These are phyloP conservation scores for Blastobotrys mokoenaii DNA, from an alignment of 805 yeast species.

Conservation along the genomic window DNA sequence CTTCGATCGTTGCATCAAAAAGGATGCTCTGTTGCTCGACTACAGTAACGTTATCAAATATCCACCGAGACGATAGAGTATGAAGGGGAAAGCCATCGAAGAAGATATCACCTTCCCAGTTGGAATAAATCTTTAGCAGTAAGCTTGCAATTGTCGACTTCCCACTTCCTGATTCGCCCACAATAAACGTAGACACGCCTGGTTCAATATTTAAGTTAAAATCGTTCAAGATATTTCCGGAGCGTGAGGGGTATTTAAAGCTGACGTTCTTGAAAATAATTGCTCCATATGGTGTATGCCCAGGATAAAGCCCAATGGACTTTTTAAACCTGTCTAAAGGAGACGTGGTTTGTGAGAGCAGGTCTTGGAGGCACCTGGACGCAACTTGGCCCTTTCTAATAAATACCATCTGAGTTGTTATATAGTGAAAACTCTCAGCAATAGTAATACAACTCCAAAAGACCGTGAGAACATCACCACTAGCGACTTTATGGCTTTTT, in stretches of 20 bases:
- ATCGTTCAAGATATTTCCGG: conserved; percentile 38
- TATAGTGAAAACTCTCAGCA: conserved; percentile 49
- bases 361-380: conserved; percentile 38
- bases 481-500: conserved; percentile 36
- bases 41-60: conserved; percentile 55
- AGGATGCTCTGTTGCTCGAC: conserved; percentile 66
- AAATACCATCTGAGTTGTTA: conserved; percentile 49
- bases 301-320: conserved; percentile 23
- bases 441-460: conserved; percentile 72
- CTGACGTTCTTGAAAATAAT: conserved; percentile 1
- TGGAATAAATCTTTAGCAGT: conserved; percentile 49
- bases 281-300: neutral
- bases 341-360: conserved; percentile 26
- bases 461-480: conserved; percentile 70
- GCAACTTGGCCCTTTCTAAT: conserved; percentile 72
- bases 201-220: conserved; percentile 40
- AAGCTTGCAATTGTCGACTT: conserved; percentile 74
- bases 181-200: conserved; percentile 47
- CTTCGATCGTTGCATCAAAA: conserved; percentile 53
- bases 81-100: conserved; percentile 47
- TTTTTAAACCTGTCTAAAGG: conserved; percentile 7
- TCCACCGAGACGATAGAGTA: conserved; percentile 40
- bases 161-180: conserved; percentile 91
- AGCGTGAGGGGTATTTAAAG: conserved; percentile 58
- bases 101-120: conserved; percentile 44